A percentile compares a stretch with the other conserved stretches of the same genome.
phyloP scores from a whole-genome alignment of 2,329 filamentous ascomycete genomes.

The Fusarium robinianum region DNA sequence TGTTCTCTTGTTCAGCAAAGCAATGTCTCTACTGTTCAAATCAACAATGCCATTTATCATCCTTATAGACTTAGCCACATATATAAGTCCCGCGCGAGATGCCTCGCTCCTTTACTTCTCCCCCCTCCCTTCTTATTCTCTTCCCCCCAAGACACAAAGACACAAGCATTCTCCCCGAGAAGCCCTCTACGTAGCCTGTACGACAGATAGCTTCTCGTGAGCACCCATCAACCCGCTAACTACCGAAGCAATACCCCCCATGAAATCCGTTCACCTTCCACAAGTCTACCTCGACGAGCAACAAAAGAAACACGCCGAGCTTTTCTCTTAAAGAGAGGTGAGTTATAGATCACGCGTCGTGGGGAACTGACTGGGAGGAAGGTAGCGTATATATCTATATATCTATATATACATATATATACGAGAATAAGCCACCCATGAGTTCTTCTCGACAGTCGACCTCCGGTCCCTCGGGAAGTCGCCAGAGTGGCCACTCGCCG shows the following conservation, averaged over 20 bases:
- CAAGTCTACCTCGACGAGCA: constrained; percentile 4
- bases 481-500: constrained; percentile 1
- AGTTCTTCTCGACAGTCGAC: too few relatives aligned
- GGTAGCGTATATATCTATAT: background rate
- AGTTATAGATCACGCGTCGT: constrained; percentile 8
- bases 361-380: constrained; percentile 21
- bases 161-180: constrained; percentile 13
- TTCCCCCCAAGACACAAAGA: background rate
- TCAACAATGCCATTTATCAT: constrained; percentile 4
- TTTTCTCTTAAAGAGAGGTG: constrained; percentile 14
- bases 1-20: constrained; percentile 18
- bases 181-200: constrained; percentile 27
- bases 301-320: background rate
- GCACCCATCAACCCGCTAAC: constrained; percentile 14
- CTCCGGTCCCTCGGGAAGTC: too few relatives aligned
- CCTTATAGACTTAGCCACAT: background rate
- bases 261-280: constrained; percentile 13
- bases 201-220: constrained; percentile 30
- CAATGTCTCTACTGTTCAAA: constrained; percentile 13
- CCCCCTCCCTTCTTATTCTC: too few relatives aligned
- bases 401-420: too few relatives aligned
- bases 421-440: too few relatives aligned
- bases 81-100: constrained; percentile 10
- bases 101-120: background rate
- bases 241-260: constrained; percentile 13